These are phyloP conservation scores for Mimosa pudica DNA, from an alignment of 306 rosid species.

Conservation along the genomic window DNA sequence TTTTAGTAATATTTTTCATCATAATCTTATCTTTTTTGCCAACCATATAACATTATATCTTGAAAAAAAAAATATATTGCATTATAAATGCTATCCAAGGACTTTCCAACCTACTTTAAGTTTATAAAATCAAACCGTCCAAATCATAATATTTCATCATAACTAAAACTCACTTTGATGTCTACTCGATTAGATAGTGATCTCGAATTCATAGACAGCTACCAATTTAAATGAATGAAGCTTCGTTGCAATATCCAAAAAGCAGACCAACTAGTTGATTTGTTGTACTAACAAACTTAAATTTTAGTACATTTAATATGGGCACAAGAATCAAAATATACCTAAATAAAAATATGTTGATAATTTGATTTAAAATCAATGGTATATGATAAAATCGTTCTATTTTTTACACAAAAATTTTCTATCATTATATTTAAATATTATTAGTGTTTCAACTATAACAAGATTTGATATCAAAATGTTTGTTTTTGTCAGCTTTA, in stretches of 20 bases:
- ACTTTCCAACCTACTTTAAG: background rate
- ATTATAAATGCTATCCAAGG: background rate
- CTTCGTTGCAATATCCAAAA: background rate
- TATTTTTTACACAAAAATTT: background rate
- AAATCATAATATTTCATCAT: background rate
- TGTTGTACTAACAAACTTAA: background rate
- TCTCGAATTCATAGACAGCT: background rate
- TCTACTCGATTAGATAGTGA: background rate
- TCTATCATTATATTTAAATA: background rate
- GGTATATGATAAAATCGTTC: background rate
- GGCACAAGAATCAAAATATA: background rate
- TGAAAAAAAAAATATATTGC: background rate
- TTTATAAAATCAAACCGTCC: slow-evolving; percentile 4
- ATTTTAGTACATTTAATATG: background rate
- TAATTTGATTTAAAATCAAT: background rate
- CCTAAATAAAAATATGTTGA: background rate
- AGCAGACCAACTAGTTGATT: background rate
- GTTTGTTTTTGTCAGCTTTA: background rate
- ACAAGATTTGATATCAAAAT: background rate
- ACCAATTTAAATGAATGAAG: background rate
- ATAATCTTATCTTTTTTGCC: background rate
- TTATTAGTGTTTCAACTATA: background rate
- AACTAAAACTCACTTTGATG: background rate
- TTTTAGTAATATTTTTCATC: background rate
- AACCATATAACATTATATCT: too few relatives aligned